Percentiles rank a stretch among this genome's conserved stretches.
These are phyloP conservation scores for Alnus glutinosa DNA, from an alignment of 306 rosid genomes.

Conservation along the genomic window DNA sequence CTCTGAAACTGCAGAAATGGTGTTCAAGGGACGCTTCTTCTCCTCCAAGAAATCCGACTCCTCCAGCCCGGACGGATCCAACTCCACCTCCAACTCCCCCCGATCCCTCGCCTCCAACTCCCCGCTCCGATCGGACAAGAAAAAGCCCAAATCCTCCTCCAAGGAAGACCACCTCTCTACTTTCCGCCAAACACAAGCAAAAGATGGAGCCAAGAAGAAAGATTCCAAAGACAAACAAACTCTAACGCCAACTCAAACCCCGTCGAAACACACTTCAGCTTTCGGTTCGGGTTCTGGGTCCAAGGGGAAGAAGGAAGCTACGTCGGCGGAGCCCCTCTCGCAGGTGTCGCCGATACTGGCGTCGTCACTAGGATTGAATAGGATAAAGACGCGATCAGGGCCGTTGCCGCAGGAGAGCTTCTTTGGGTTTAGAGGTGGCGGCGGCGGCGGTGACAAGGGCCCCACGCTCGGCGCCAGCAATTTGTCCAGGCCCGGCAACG, in stretches of 20 bases:
- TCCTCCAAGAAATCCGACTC: slow-evolving; percentile 81
- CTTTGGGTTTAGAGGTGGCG: slow-evolving; percentile 68
- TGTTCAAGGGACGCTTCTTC: slow-evolving; percentile 91
- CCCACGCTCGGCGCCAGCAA: slow-evolving; percentile 60
- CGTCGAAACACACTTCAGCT: slow-evolving; percentile 24
- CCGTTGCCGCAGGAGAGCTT: slow-evolving; percentile 99
- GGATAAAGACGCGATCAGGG: slow-evolving; percentile 97
- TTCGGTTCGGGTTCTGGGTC: slow-evolving; percentile 23
- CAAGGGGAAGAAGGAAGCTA: slow-evolving; percentile 40
- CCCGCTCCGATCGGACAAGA: slow-evolving; percentile 88
- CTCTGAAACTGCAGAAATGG: slow-evolving; percentile 47
- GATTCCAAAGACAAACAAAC: slow-evolving; percentile 52
- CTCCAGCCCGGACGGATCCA: slow-evolving; percentile 76
- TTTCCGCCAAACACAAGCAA: slow-evolving; percentile 39
- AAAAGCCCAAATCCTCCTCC: slow-evolving; percentile 64
- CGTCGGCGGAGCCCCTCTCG: slow-evolving; percentile 26
- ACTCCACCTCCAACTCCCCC: slow-evolving; percentile 63
- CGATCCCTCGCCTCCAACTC: slow-evolving; percentile 73
- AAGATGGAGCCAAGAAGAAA: slow-evolving; percentile 57
- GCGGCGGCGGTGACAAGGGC: slow-evolving; percentile 67
- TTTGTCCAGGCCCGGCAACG: slow-evolving; percentile 52
- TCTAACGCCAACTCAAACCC: slow-evolving; percentile 32
- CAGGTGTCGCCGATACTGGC: slow-evolving; percentile 94
- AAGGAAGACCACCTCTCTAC: slow-evolving; percentile 30
- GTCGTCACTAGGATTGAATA: slow-evolving; percentile 82